phyloP scores from a whole-genome alignment of 177 flowering plant genomes.

The Vitis hybrid region DNA sequence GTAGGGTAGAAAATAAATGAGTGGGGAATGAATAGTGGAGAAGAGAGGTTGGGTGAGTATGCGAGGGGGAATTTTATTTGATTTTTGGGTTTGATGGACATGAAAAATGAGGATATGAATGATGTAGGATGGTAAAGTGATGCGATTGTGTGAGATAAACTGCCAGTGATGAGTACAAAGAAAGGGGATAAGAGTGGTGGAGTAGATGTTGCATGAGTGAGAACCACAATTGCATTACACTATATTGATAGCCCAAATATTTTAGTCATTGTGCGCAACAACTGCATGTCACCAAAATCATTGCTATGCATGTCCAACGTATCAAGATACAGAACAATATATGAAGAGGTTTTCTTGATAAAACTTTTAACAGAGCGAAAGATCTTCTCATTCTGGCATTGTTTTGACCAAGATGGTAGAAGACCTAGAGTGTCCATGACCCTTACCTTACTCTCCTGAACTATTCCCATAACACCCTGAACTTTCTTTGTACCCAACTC shows the following conservation, averaged over 20 bases:
- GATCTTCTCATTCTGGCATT: constrained; percentile 75
- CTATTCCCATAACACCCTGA: constrained; percentile 93
- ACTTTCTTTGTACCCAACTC: constrained; percentile 93
- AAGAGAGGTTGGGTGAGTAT: no score
- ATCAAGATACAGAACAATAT: constrained; percentile 92
- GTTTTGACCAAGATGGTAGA: constrained; percentile 78
- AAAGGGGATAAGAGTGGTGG: constrained; percentile 44
- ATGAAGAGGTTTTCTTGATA: constrained; percentile 88
- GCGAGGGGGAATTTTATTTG: no score
- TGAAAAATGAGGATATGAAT: no score
- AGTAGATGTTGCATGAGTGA: constrained; percentile 96
- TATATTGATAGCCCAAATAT: constrained; percentile 89
- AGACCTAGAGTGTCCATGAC: constrained; percentile 98
- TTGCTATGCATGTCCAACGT: constrained; percentile 89
- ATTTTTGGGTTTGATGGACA: no score
- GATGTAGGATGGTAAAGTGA: no score
- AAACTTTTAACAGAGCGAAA: constrained; percentile 78
- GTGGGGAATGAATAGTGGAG: no score
- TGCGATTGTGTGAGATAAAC: no score
- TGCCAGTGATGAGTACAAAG: no score
- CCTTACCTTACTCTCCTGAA: constrained; percentile 86
- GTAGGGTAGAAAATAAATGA: no score
- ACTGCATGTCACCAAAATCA: constrained; percentile 85
- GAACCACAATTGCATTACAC: constrained; percentile 95
- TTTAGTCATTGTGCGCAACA: constrained; percentile 79